phyloP scores from a whole-genome alignment of 495 filamentous ascomycete species.

The Aspergillus diversus region DNA sequence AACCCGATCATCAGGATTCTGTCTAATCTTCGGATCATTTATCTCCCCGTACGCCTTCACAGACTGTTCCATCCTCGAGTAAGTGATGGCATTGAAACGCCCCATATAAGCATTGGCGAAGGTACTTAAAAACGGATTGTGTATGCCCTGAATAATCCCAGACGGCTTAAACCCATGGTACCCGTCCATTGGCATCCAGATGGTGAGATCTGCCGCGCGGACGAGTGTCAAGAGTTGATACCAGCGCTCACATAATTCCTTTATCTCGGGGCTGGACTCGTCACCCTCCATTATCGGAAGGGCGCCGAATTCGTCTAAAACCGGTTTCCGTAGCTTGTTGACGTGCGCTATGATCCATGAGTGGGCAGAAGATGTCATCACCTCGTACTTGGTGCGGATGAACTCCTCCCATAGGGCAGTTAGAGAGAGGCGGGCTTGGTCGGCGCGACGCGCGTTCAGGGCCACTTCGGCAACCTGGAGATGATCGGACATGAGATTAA shows the following conservation, averaged over 20 bases:
- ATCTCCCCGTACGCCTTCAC: background rate
- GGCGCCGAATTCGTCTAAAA: conserved; percentile 17
- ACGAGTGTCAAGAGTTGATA: conserved; percentile 6
- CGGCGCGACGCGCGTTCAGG: conserved; percentile 20
- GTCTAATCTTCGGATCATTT: conserved; percentile 20
- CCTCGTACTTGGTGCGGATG: conserved; percentile 29
- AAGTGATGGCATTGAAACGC: background rate
- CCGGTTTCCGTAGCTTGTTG: conserved; percentile 22
- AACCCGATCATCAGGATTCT: background rate
- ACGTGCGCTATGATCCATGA: conserved; percentile 31
- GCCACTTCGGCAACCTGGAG: conserved; percentile 15
- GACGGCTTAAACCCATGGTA: conserved; percentile 2
- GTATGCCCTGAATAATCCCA: background rate
- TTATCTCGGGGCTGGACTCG: background rate
- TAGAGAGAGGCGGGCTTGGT: conserved; percentile 20
- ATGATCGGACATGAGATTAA: conserved; percentile 35
- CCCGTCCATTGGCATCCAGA: conserved; percentile 11
- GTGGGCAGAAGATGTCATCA: conserved; percentile 34
- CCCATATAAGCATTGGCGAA: background rate
- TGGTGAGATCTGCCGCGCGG: background rate
- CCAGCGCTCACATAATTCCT: background rate
- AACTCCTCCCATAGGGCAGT: conserved; percentile 34
- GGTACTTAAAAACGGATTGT: background rate
- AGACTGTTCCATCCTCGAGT: background rate
- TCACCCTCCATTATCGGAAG: background rate